Base-by-base conservation (phyloP, 306 rosid species). In the Argentina anserina region DNA sequence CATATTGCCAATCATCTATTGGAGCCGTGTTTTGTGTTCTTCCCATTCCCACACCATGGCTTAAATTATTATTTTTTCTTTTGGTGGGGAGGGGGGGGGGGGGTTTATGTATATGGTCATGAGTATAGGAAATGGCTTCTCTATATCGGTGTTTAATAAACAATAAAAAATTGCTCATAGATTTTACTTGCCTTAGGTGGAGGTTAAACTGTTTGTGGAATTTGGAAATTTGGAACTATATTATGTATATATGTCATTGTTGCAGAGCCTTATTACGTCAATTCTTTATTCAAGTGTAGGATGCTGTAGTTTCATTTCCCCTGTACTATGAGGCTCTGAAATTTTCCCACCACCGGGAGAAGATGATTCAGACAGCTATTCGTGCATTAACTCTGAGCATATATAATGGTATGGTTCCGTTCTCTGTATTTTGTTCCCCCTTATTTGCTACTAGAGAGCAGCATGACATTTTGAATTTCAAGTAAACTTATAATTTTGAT, bases 281-380 rank as follows among this genome's bases (percentile, higher is more conserved):
- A 4, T 47, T 68, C 42, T 60, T 23, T 56, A 40, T 77, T 53
- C 59, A 20, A 75, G 77, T 75, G 78, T 85, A 88, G 94, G 92
- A 88, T 75, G 76, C 84, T 71, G 92, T 90, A 77, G 85, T 81
- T 41, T 90, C 97, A 65, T 90, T 90, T 87, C 97, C 97, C 58
- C 76, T 90, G 82, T 92, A 88, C 67, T 67, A 71, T 7, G 94
- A 90, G 82, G 97, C 96, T 79, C 85, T 90, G 63, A 88, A 84
- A 76, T 92, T 92, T 81, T 87, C 97, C 64, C 76, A 71, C 60
- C 89, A 90, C 2, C 89, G 84, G 70, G 97, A 92, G 77, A 88
- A 84, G 79, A 92, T 92, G 94, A 88, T 89, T 70, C 91, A 81
- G 72, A 88, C 89, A 58, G 96, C 94, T 18, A 72, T 86, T 43